Percentiles rank a stretch among this genome's conserved stretches.
phyloP scores from a whole-genome alignment of 768 basidiomycete species.

The Rhodotorula graminis region DNA sequence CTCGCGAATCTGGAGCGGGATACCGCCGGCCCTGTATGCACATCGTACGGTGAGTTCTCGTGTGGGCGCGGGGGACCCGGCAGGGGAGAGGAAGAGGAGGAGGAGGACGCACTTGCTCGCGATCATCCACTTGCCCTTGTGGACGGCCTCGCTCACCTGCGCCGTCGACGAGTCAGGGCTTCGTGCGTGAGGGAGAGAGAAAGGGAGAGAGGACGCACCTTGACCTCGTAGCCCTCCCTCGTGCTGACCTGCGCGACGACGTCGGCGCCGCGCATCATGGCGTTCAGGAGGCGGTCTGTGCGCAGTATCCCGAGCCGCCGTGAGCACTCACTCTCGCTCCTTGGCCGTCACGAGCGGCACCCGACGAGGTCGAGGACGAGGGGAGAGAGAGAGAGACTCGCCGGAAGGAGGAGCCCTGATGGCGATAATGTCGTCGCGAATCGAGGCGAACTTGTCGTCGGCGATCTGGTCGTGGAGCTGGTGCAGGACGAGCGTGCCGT shows the following conservation, averaged over 20 bases:
- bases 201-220: too few relatives aligned
- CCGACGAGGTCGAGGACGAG: too few relatives aligned
- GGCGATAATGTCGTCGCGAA: slow-evolving; percentile 56
- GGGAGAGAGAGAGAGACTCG: neutral
- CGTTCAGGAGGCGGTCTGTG: slow-evolving; percentile 55
- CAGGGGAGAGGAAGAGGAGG: slow-evolving; percentile 63
- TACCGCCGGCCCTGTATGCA: slow-evolving; percentile 65
- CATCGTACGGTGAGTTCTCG: too few relatives aligned
- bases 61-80: too few relatives aligned
- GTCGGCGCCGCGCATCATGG: slow-evolving; percentile 79
- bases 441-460: neutral
- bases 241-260: slow-evolving; percentile 86
- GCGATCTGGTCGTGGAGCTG: slow-evolving; percentile 20
- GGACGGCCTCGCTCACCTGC: slow-evolving; percentile 64
- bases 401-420: slow-evolving; percentile 65
- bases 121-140: slow-evolving; percentile 80
- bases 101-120: slow-evolving; percentile 83
- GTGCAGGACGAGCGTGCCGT: slow-evolving; percentile 53
- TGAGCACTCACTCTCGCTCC: neutral
- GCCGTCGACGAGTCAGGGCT: too few relatives aligned
- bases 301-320: too few relatives aligned
- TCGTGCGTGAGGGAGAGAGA: too few relatives aligned
- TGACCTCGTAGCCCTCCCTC: slow-evolving; percentile 95
- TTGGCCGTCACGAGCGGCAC: too few relatives aligned
- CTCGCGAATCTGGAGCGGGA: slow-evolving; percentile 82